Evolutionary conservation across 495 filamentous ascomycete genomes (phyloP), one percentile per base, ranked within the genome.

Genomic region (Physcia stellaris): DNA sequence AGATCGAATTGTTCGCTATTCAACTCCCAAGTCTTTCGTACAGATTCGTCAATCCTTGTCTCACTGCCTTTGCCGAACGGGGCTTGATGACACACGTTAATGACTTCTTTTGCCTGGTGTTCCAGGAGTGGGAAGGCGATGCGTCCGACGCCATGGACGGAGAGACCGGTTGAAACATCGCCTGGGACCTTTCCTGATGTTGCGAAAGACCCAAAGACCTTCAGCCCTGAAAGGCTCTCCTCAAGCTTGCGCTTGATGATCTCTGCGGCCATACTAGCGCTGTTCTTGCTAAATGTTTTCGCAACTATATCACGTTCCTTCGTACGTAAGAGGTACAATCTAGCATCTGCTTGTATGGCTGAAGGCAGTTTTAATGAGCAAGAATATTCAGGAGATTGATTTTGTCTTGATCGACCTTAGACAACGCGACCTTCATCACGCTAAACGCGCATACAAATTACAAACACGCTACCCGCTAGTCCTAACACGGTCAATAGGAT

Each of bases 41-140:
- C 16, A 10, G 32, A 34, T 16, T 34, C 32, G 17, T 34, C 32
- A 9, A 34, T 16, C 9, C 9, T 7, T 16, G 32, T 34, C 16
- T 34, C 10, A 37, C 4, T 24, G 12, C 34, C 34, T 22, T 24
- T 37, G 17, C 34, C 34, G 20, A 37, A 37, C 13, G 34, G 34
- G 4, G 34, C 34, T 23, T 37, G 34, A 37, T 37, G 34, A 16
- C 34, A 37, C 3, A 22, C 34, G 11, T 37, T 4, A 12, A 21
- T 37, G 20, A 37, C 20, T 23, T 33, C 6, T 17, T 33, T 33
- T 6, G 31, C 31, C 13, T 6, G 6, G 31, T 6, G 13, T 16
- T 33, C 31, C n/a, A 6, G 13, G 31, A 33, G 31, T 6, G 31
- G 31, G 7, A 33, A 15, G 31, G 31, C 31, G 15, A 33, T 33